Conservation (phyloP, 805 yeast genomes). For the Kodamaea kaohsiungensis region DNA sequence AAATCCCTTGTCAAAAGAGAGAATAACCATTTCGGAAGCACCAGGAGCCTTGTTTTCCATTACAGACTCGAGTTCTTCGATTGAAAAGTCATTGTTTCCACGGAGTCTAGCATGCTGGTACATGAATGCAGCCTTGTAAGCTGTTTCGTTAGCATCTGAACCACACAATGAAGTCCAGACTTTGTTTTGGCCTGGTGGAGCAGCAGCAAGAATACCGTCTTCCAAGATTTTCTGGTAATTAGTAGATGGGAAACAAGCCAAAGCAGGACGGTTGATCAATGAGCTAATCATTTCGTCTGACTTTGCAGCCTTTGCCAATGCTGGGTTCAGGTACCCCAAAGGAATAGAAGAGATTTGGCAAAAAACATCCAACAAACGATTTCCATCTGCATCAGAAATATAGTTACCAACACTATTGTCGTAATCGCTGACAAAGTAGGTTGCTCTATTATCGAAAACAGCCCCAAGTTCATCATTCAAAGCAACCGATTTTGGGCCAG, state of each 20-base stretch:
- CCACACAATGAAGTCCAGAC: conserved; percentile 71
- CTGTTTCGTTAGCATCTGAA: conserved; percentile 70
- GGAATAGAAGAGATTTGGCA: conserved; percentile 47
- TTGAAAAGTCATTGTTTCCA: conserved; percentile 45
- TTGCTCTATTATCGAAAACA: conserved; percentile 43
- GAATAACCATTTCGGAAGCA: conserved; percentile 51
- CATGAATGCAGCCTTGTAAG: conserved; percentile 72
- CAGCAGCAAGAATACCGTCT: conserved; percentile 57
- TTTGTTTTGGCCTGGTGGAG: conserved; percentile 60
- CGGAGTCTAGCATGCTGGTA: conserved; percentile 58
- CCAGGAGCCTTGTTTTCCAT: conserved; percentile 57
- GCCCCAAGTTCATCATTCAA: conserved; percentile 36
- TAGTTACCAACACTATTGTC: conserved; percentile 40
- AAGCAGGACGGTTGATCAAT: conserved; percentile 44
- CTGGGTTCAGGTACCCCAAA: conserved; percentile 47
- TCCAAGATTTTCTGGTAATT: conserved; percentile 46
- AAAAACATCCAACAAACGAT: conserved; percentile 40
- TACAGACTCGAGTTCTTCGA: conserved; percentile 47
- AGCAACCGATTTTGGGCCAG: conserved; percentile 38
- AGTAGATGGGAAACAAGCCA: conserved; percentile 41
- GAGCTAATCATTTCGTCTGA: conserved; percentile 44
- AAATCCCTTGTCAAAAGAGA: conserved; percentile 56
- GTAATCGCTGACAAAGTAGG: conserved; percentile 44
- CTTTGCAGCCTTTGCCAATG: conserved; percentile 35
- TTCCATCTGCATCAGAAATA: conserved; percentile 44